Evolutionary conservation across 495 filamentous ascomycete species (phyloP).

Genomic region (Xylaria curta): DNA sequence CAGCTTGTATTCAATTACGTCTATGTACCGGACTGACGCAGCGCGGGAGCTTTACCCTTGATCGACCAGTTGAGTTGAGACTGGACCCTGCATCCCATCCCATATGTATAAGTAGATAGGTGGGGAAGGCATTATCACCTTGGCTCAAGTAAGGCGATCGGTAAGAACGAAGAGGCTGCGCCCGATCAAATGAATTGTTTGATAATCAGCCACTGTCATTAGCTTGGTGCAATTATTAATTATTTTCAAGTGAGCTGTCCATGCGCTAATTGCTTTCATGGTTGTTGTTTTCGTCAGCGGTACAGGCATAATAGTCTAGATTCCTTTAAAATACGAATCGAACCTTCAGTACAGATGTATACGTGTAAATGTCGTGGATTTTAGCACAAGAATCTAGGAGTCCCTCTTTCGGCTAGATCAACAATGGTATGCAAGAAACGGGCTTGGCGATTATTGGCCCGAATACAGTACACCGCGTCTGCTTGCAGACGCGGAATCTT

Average conservation of each 20-base stretch:
- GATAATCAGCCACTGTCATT: not conserved
- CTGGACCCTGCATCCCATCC: constrained; percentile 11
- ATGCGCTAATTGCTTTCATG: not conserved
- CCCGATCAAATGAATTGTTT: not conserved
- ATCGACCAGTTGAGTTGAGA: constrained; percentile 19
- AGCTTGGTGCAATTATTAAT: not conserved
- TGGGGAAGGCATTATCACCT: constrained; percentile 13
- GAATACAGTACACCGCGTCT: constrained; percentile 8
- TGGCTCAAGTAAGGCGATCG: not conserved
- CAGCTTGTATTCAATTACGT: not conserved
- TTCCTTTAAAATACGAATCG: not conserved
- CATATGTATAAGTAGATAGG: not conserved
- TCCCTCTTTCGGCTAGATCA: constrained; percentile 7
- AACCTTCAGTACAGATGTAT: no score
- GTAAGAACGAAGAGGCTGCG: not conserved
- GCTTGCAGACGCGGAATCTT: constrained; percentile 40
- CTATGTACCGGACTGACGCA: not conserved
- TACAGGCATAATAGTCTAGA: no score
- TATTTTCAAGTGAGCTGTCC: not conserved
- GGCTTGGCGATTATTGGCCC: not conserved
- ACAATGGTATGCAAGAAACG: constrained; percentile 35
- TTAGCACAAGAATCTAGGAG: not conserved
- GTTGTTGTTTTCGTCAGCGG: not conserved
- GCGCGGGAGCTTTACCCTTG: constrained; percentile 8
- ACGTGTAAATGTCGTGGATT: not conserved